These are phyloP conservation scores for Blastocystis hominis DNA, from an alignment of 352 stramenopile species.

Conservation along the genomic window DNA sequence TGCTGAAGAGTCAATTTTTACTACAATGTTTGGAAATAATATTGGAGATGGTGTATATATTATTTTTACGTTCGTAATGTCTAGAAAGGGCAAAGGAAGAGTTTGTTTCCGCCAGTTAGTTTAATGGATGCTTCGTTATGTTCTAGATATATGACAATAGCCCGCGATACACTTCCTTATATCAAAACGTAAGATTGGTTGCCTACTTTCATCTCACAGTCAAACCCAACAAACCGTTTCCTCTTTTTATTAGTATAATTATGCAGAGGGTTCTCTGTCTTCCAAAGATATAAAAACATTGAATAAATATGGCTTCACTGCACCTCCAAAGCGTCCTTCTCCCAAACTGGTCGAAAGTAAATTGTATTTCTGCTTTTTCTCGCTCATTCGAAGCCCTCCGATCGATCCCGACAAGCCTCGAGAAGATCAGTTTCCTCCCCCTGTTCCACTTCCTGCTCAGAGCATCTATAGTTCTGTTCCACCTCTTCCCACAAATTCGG, in stretches of 20 bases:
- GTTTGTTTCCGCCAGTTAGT: constrained; percentile 13
- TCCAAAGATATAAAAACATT: not conserved
- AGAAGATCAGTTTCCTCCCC: not conserved
- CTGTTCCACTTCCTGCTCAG: not conserved
- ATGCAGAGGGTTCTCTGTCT: too few relatives aligned
- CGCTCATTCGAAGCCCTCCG: not conserved
- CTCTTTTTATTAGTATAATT: too few relatives aligned
- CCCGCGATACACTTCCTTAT: too few relatives aligned
- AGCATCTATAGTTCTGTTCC: not conserved
- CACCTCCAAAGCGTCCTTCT: not conserved
- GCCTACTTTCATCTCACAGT: too few relatives aligned
- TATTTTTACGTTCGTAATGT: not conserved
- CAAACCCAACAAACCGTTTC: too few relatives aligned
- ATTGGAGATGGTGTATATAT: too few relatives aligned
- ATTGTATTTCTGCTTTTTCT: not conserved
- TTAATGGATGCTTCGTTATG: not conserved
- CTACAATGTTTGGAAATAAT: too few relatives aligned
- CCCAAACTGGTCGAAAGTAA: not conserved
- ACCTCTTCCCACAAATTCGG: not conserved
- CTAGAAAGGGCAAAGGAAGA: not conserved
- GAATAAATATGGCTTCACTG: not conserved
- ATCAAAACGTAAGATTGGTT: too few relatives aligned
- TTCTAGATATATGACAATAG: not conserved
- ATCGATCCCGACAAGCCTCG: too few relatives aligned
- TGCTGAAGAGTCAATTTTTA: too few relatives aligned